Evolutionary conservation across 2,329 filamentous ascomycete species (phyloP).

Genomic region (Diaporthe sp.): DNA sequence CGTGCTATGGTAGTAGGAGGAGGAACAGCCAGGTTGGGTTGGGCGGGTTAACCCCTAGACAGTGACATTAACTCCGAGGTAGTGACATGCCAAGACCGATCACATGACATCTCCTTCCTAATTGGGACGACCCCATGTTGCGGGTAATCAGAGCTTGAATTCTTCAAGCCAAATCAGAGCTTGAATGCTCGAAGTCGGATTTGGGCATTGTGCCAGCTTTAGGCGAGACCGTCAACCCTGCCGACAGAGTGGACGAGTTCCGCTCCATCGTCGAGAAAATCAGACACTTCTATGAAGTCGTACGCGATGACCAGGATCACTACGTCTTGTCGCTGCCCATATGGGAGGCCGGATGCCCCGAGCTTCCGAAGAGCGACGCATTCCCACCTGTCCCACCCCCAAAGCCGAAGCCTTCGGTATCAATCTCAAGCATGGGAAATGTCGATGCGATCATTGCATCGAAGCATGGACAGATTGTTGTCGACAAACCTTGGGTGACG

Average conservation of each 20-base stretch:
- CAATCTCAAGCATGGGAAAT: neutral
- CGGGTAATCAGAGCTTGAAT: too few relatives aligned
- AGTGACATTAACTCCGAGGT: too few relatives aligned
- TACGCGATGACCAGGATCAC: neutral
- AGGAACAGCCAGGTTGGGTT: too few relatives aligned
- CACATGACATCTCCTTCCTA: too few relatives aligned
- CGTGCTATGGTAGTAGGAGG: too few relatives aligned
- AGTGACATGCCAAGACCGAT: too few relatives aligned
- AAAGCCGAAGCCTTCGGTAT: neutral
- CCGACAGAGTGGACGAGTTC: neutral
- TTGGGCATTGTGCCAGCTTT: neutral
- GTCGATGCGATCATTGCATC: neutral
- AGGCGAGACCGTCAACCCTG: neutral
- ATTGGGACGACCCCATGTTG: too few relatives aligned
- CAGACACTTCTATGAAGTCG: neutral
- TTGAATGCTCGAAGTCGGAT: too few relatives aligned
- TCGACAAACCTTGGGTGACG: neutral
- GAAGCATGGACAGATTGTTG: neutral
- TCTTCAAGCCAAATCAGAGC: too few relatives aligned
- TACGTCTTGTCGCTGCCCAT: conserved; percentile 2
- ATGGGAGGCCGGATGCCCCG: neutral
- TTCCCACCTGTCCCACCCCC: neutral
- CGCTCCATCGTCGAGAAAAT: neutral
- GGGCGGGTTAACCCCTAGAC: too few relatives aligned
- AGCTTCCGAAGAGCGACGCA: neutral